Conservation (phyloP, 345 rosid genomes). For the Cardamine occulta region DNA sequence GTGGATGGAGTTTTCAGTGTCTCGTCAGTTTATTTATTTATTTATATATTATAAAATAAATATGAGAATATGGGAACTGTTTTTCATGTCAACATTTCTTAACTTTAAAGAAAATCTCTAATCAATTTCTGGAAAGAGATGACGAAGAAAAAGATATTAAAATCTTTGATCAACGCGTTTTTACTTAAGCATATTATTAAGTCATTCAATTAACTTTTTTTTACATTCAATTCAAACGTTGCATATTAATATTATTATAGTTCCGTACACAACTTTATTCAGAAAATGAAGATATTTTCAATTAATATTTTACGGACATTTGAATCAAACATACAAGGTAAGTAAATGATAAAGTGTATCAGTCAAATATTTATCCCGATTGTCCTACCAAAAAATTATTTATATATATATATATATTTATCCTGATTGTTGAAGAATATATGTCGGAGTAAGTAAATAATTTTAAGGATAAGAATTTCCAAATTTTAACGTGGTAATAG, state of each 20-base stretch:
- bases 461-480: not conserved
- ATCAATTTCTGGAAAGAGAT: conserved; percentile 13
- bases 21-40: not conserved
- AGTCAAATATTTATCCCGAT: conserved; percentile 18
- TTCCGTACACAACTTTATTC: not conserved
- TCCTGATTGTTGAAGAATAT: conserved; percentile 8
- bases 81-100: conserved; percentile 33
- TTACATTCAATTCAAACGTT: conserved; percentile 18
- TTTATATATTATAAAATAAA: not conserved
- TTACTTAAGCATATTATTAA: not conserved
- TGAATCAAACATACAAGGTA: conserved; percentile 12
- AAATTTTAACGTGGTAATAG: not conserved
- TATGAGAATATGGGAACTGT: conserved; percentile 26
- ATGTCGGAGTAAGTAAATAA: conserved; percentile 8
- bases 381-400: no score
- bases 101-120: conserved; percentile 42
- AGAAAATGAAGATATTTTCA: not conserved
- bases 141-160: not conserved
- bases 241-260: not conserved
- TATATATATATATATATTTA: no score
- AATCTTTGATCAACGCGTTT: conserved; percentile 30
- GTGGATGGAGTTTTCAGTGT: conserved; percentile 40
- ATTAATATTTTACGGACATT: not conserved
- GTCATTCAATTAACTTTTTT: not conserved
- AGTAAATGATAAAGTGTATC: not conserved